A percentile compares a stretch with the other conserved stretches of the same genome.
These are phyloP conservation scores for Cubamyces lactineus DNA, from an alignment of 768 basidiomycete genomes.

Conservation along the genomic window DNA sequence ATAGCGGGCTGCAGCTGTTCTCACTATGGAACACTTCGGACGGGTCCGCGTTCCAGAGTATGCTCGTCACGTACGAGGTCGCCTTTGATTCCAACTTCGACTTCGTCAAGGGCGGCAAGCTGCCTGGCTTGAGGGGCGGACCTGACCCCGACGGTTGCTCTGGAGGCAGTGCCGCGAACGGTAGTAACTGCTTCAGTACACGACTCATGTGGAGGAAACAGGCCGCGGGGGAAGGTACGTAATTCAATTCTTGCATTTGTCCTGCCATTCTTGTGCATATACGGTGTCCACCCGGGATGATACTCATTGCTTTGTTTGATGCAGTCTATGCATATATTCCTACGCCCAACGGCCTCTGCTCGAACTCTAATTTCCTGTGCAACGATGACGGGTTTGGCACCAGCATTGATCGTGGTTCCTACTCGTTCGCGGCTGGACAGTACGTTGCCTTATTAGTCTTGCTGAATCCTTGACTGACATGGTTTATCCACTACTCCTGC, in stretches of 20 bases:
- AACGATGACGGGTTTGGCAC: constrained; percentile 73
- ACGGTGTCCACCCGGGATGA: not conserved
- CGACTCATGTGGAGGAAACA: constrained; percentile 75
- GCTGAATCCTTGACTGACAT: not conserved
- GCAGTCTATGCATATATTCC: constrained; percentile 85
- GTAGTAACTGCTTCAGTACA: constrained; percentile 71
- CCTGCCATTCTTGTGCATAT: too few relatives aligned
- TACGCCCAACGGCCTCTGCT: constrained; percentile 61
- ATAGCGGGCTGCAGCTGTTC: constrained; percentile 70
- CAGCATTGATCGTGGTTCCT: constrained; percentile 70
- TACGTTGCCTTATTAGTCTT: constrained; percentile 42
- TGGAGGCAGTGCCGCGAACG: constrained; percentile 66
- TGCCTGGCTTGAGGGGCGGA: constrained; percentile 78
- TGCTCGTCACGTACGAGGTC: constrained; percentile 76
- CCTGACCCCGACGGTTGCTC: constrained; percentile 64
- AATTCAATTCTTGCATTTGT: not conserved
- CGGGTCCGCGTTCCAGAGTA: constrained; percentile 59
- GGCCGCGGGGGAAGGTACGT: constrained; percentile 71
- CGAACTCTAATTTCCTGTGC: constrained; percentile 57
- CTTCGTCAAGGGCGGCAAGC: constrained; percentile 78
- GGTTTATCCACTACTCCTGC: constrained; percentile 34
- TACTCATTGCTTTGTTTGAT: not conserved
- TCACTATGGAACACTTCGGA: constrained; percentile 68
- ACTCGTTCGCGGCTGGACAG: constrained; percentile 63
- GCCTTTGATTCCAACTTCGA: constrained; percentile 68